Evolutionary conservation across 805 yeast genomes (phyloP).

Genomic region (Ogataea chonburiensis): DNA sequence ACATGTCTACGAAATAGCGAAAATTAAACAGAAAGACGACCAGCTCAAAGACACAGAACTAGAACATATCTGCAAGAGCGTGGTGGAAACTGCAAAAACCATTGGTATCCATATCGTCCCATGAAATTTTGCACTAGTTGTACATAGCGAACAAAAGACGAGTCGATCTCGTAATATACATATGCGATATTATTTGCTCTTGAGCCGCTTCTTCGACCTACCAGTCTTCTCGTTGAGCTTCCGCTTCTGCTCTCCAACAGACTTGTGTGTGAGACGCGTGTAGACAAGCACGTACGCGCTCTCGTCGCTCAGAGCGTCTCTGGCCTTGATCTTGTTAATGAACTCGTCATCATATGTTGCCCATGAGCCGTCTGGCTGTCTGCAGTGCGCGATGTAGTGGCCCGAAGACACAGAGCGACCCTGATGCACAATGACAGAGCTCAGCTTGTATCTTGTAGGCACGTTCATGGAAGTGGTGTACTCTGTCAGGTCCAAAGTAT

Average conservation of each 20-base stretch:
- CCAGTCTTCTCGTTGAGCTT: constrained; percentile 9
- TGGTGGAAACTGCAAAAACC: constrained; percentile 84
- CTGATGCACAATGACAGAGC: constrained; percentile 87
- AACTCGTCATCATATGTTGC: constrained; percentile 92
- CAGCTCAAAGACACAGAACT: constrained; percentile 69
- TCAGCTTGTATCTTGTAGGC: constrained; percentile 65
- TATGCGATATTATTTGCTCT: constrained; percentile 12
- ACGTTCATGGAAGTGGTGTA: constrained; percentile 48
- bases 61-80: constrained; percentile 75
- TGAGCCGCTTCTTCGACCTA: constrained; percentile 18
- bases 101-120: constrained; percentile 72
- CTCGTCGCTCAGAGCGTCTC: constrained; percentile 75
- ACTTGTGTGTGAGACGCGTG: constrained; percentile 67
- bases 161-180: constrained; percentile 15
- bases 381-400: constrained; percentile 87
- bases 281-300: constrained; percentile 89
- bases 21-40: constrained; percentile 84
- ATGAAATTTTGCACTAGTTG: constrained; percentile 9
- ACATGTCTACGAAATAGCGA: constrained; percentile 92
- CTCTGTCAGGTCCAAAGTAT: constrained; percentile 67
- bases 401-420: constrained; percentile 93
- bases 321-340: constrained; percentile 68
- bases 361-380: constrained; percentile 93
- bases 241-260: constrained; percentile 21
- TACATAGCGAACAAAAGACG: constrained; percentile 14